phyloP scores from a whole-genome alignment of 495 filamentous ascomycete species.

The Hypomontagnella monticulosa region DNA sequence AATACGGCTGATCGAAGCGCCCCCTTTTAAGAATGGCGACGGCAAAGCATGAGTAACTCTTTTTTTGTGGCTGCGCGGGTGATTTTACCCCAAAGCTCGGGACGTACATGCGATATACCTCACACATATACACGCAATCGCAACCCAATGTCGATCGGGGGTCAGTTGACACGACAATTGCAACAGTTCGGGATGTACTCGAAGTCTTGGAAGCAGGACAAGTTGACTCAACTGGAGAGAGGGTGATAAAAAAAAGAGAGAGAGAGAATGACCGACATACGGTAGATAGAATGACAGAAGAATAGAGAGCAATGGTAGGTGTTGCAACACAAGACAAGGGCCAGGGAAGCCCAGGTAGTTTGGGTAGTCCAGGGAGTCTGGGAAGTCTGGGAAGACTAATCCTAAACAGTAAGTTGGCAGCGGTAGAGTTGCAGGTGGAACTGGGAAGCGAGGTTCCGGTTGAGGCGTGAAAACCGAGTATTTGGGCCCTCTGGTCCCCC shows the following conservation, averaged over 20 bases:
- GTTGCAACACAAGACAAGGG: conserved; percentile 36
- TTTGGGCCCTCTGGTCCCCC: conserved; percentile 44
- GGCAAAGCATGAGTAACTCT: conserved; percentile 7
- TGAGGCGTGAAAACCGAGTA: conserved; percentile 46
- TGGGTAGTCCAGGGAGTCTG: too few species aligned
- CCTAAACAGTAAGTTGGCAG: conserved; percentile 42
- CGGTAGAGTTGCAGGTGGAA: conserved; percentile 44
- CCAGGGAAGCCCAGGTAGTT: conserved; percentile 3
- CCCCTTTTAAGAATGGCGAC: conserved; percentile 18
- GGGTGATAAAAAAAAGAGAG: conserved; percentile 24
- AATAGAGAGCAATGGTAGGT: conserved; percentile 20
- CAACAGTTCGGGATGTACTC: conserved; percentile 23
- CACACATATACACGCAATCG: neutral
- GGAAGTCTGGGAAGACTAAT: conserved; percentile 24
- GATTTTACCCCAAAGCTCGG: conserved; percentile 21
- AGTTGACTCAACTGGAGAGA: conserved; percentile 30
- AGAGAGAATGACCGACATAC: conserved; percentile 34
- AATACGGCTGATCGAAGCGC: conserved; percentile 3
- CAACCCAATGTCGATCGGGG: neutral
- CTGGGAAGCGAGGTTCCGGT: conserved; percentile 44
- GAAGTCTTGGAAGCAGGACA: neutral
- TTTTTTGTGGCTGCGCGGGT: neutral
- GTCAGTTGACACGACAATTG: conserved; percentile 26
- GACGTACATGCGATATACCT: conserved; percentile 10
- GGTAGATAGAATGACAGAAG: conserved; percentile 28